Conservation (phyloP, 805 yeast species). For the Teunomyces barrocoloradensis region DNA sequence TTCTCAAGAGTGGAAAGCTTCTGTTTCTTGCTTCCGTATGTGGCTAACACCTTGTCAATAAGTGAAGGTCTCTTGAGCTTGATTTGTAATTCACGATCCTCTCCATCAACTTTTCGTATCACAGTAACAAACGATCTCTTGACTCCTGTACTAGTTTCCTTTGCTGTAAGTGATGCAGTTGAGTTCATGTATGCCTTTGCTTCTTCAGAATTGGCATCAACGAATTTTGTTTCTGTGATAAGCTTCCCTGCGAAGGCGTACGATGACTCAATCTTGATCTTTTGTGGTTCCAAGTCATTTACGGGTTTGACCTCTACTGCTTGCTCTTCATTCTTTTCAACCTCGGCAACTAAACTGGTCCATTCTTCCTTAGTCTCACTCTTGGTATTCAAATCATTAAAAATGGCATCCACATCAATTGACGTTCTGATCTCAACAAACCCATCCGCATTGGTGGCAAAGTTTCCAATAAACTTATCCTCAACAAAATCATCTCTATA, state of each 20-base stretch:
- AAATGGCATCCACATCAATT: constrained; percentile 33
- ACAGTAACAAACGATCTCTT: constrained; percentile 32
- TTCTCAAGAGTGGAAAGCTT: constrained; percentile 91
- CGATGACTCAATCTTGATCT: constrained; percentile 68
- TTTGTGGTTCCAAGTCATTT: constrained; percentile 36
- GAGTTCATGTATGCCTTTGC: constrained; percentile 77
- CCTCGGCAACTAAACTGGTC: background rate
- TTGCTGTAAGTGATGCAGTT: constrained; percentile 32
- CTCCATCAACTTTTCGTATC: constrained; percentile 31
- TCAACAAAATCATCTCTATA: constrained; percentile 30
- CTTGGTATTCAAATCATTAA: constrained; percentile 22
- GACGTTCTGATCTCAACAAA: constrained; percentile 10
- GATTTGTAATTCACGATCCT: constrained; percentile 43
- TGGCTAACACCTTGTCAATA: constrained; percentile 69
- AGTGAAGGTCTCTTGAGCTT: constrained; percentile 73
- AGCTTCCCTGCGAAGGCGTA: constrained; percentile 90
- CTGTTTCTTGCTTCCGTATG: constrained; percentile 57
- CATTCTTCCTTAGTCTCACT: constrained; percentile 9
- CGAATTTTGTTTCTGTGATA: constrained; percentile 73
- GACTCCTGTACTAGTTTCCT: constrained; percentile 5
- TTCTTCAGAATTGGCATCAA: constrained; percentile 76
- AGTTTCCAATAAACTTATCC: constrained; percentile 10
- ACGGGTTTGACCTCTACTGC: constrained; percentile 6
- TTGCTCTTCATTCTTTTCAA: constrained; percentile 4
- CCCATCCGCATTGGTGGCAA: constrained; percentile 17